Base-by-base conservation (phyloP, 768 basidiomycete species). In the Tricholoma terreum region DNA sequence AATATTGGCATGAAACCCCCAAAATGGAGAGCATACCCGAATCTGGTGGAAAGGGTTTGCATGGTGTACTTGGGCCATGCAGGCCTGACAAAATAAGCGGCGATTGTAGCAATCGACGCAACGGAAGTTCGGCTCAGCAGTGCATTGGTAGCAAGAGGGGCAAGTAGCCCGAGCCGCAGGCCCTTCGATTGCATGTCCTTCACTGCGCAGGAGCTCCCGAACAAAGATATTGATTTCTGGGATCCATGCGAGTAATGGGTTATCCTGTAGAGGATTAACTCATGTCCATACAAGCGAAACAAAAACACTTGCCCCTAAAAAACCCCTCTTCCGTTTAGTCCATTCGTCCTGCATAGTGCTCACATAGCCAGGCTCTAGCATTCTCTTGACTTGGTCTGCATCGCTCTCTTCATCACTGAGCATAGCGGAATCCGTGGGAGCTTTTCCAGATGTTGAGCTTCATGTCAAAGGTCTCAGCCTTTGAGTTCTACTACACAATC, bases 401-500 rank as follows among this genome's bases (percentile, higher is more conserved):
- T 33, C 31, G 10, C 31, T 33, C 31, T 33, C 31, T 33, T 33
- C 31, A 33, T 33, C 31, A 33, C 31, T 33, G 31, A 33, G 31
- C 31, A 33, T 33, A 33, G 31, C 31, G 31, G 31, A 33, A 33
- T 33, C 31, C 31, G 31, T 33, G 31, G 31, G 31, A 33, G 31
- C 31, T 33, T n/a, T n/a, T n/a, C n/a, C n/a, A n/a, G n/a, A n/a
- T n/a, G n/a, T n/a, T n/a, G n/a, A n/a, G n/a, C n/a, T n/a, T n/a
- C n/a, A n/a, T n/a, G n/a, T n/a, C n/a, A n/a, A n/a, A n/a, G n/a
- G n/a, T n/a, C n/a, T n/a, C n/a, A n/a, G 50, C 56, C 5, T 57
- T 58, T n/a, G 58, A 67, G 10, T 62, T 48, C 43, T 60, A 63
- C 21, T 45, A 53, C 6, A 56, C 60, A 1, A 38, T 63, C 1